Evolutionary conservation across 192 early-diverging fungal species (phyloP), one percentile per base, ranked within the genome.

Genomic region (Coemansia sp.): DNA sequence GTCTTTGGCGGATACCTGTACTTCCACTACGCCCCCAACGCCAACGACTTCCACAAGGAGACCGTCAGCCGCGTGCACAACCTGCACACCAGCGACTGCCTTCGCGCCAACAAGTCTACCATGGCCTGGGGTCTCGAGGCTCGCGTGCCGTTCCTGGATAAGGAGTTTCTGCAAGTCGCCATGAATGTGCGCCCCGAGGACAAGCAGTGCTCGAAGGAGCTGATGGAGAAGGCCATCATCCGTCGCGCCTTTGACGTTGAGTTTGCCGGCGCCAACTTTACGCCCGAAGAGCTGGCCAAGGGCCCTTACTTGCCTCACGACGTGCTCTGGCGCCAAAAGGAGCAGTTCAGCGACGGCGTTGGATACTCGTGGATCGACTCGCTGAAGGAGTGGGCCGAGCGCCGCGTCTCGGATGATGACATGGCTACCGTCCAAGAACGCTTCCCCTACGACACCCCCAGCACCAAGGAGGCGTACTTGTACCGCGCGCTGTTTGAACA

Each of bases 121-220:
- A 97, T 98, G 95, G 96, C 96, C 6, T 98, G 96, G 96, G 96
- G 96, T 67, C 88, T 98, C 39, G 96, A 98, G 72, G 93, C 94
- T 12, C 93, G 96, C 68, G 96, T 98, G 18, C 96, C 96, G 35
- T 98, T 98, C 88, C 82, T 97, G 42, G 96, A 98, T 84, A 88
- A 86, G 81, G 83, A 83, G 27, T 97, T 98, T 68, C 67, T 98
- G 67, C 90, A 97, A 72, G 88, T 93, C 5, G 88, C 93, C 21
- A 98, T 98, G 96, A 85, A 82, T 53, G 82, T 94, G 26, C 87
- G 88, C 27, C 87, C 95, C 22, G 70, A 89, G 65, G 87, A 90
- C 67, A 98, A 98, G 83, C 71, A 91, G 67, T 88, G 83, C 62
- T 76, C 80, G 55, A 82, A 86, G 75, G 86, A 85, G 7, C 81